Conservation (phyloP, 352 stramenopile species). For the Phytophthora hibernalis region DNA sequence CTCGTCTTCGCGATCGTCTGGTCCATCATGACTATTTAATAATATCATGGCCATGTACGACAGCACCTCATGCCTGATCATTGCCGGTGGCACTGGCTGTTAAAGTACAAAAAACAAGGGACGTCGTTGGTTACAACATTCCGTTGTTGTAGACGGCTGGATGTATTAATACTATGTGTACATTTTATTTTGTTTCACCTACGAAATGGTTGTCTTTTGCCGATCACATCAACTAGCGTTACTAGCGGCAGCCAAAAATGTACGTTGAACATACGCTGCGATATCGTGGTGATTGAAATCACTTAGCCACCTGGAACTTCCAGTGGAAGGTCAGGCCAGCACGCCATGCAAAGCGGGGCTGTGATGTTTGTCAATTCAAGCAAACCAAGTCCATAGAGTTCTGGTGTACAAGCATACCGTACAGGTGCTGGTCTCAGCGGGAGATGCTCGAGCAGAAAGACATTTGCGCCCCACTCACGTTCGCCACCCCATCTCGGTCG, state of each 20-base stretch:
- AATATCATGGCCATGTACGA: slow-evolving; percentile 49
- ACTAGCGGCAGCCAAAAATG: not conserved
- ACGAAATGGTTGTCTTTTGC: not conserved
- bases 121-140: not conserved
- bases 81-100: slow-evolving; percentile 44
- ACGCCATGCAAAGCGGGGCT: no score
- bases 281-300: not conserved
- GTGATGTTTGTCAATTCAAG: not conserved
- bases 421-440: no score
- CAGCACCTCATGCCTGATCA: slow-evolving; percentile 44
- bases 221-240: not conserved
- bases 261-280: not conserved
- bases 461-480: not conserved
- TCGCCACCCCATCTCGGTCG: not conserved
- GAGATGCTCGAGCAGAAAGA: not conserved
- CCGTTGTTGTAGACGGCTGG: not conserved
- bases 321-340: not conserved
- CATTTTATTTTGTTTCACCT: not conserved
- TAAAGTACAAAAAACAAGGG: slow-evolving; percentile 8
- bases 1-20: slow-evolving; percentile 39
- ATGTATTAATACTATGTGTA: no score
- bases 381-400: not conserved
- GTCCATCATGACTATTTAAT: slow-evolving; percentile 43
- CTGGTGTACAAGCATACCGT: not conserved
- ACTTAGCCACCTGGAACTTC: not conserved